These are phyloP conservation scores for Macaranga tanarius DNA, from an alignment of 441 rosid genomes.

Conservation along the genomic window DNA sequence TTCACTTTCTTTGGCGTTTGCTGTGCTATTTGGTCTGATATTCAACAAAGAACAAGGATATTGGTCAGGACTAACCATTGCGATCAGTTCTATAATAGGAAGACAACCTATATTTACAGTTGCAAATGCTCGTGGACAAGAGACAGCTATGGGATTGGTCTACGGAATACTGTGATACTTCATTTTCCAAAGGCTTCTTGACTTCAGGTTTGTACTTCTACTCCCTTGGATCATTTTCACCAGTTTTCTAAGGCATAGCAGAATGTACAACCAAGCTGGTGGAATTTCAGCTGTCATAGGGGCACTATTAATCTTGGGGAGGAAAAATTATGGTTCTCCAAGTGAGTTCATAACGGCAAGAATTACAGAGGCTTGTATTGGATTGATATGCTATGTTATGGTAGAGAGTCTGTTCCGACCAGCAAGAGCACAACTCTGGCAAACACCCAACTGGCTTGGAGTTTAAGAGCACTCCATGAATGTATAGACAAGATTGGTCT, in stretches of 20 bases:
- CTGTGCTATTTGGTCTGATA: conserved; percentile 63
- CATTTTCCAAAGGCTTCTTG: conserved; percentile 36
- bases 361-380: conserved; percentile 57
- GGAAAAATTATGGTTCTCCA: conserved; percentile 59
- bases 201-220: conserved; percentile 55
- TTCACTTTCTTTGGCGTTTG: conserved; percentile 67
- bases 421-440: conserved; percentile 61
- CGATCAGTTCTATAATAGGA: conserved; percentile 60
- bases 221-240: conserved; percentile 71
- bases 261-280: conserved; percentile 71
- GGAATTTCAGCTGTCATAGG: conserved; percentile 64
- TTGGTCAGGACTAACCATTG: conserved; percentile 79
- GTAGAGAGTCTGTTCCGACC: conserved; percentile 53
- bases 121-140: conserved; percentile 74
- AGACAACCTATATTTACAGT: conserved; percentile 61
- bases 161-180: conserved; percentile 64
- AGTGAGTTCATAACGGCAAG: conserved; percentile 63
- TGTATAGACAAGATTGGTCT: conserved; percentile 36
- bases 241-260: conserved; percentile 64
- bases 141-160: conserved; percentile 79
- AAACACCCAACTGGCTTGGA: conserved; percentile 44
- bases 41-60: conserved; percentile 54
- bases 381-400: conserved; percentile 50
- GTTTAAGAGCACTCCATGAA: conserved; percentile 36
- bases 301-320: conserved; percentile 63